Base-by-base conservation (phyloP, 331 rosid species). In the Cydonia oblonga region DNA sequence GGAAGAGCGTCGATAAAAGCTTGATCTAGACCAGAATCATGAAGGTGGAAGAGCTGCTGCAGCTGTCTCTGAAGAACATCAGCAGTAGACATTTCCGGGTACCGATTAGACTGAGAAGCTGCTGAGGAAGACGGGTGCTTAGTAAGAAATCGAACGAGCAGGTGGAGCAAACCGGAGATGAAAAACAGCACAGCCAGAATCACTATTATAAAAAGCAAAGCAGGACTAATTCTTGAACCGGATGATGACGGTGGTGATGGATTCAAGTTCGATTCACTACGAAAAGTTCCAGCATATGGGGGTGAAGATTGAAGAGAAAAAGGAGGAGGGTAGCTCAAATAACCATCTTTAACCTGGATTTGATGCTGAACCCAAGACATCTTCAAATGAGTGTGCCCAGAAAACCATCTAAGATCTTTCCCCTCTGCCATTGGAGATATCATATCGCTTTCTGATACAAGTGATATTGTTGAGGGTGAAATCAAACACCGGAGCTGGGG, bases 1-100 rank as follows among this genome's bases (percentile, higher is more conserved):
- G 98, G 98, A 66, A 95, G 96, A 7, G 98, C 98, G 59, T 95
- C 98, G 59, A 95, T 95, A 75, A 89, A 95, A 69, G 97, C 92
- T 68, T 95, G 98, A 87, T 95, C 98, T 44, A 95, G 76, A 33
- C 98, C 98, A n/a, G 98, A 95, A 66, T 95, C 98, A 75, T 95
- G 98, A 15, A 91, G 96, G 59, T 95, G 97, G 74, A 93, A 93
- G 33, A 93, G 98, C 69, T 93, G 98, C 64, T 93, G 98, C 0
- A 93, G 88, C 82, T 93, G 98, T 66, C 98, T 88, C 71, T 95
- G 98, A 28, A 93, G 96, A 62, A 89, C 93, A 84, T 95, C 98
- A 38, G 96, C 84, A 75, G 85, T 84, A 18, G 97, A 86, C 75
- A 89, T 83, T 52, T 91, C 97, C 6, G 89, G 96, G 75, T 82